Conservation (phyloP, 345 rosid genomes). For the Lepidium didymum region DNA sequence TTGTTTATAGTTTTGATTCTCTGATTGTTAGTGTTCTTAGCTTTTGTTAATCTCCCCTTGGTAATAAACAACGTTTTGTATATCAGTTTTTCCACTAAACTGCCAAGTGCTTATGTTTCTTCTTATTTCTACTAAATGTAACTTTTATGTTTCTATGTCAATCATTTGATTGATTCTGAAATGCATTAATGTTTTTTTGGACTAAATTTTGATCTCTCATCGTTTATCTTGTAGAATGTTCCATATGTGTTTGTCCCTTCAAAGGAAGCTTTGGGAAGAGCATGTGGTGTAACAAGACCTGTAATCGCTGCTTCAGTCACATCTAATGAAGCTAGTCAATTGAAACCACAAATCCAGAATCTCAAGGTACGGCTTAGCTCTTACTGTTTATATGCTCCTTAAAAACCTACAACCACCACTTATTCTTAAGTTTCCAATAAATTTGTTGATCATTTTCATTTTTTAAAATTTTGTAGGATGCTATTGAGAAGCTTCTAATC, state of each 20-base stretch:
- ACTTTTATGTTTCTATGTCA: not conserved
- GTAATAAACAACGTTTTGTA: not conserved
- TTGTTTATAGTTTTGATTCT: not conserved
- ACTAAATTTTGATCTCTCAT: not conserved
- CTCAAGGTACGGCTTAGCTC: constrained; percentile 59
- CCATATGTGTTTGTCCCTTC: constrained; percentile 98
- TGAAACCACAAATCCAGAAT: constrained; percentile 78
- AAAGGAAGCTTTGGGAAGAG: constrained; percentile 93
- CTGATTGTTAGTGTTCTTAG: not conserved
- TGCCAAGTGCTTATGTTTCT: not conserved
- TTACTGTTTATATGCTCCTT: not conserved
- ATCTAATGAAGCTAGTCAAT: constrained; percentile 74
- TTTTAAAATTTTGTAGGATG: constrained; percentile 49
- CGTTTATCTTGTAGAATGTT: constrained; percentile 56
- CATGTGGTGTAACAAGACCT: constrained; percentile 94
- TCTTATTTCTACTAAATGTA: not conserved
- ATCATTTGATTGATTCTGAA: not conserved
- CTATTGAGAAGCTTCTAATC: constrained; percentile 91
- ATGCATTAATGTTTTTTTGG: not conserved
- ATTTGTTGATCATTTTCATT: not conserved
- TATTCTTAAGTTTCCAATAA: not conserved
- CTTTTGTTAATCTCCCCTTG: not conserved
- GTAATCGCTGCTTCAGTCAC: constrained; percentile 91
- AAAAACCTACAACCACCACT: not conserved
- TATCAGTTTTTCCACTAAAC: not conserved